These are phyloP conservation scores for Teratosphaeria destructans DNA, from an alignment of 2,329 filamentous ascomycete genomes.

Conservation along the genomic window DNA sequence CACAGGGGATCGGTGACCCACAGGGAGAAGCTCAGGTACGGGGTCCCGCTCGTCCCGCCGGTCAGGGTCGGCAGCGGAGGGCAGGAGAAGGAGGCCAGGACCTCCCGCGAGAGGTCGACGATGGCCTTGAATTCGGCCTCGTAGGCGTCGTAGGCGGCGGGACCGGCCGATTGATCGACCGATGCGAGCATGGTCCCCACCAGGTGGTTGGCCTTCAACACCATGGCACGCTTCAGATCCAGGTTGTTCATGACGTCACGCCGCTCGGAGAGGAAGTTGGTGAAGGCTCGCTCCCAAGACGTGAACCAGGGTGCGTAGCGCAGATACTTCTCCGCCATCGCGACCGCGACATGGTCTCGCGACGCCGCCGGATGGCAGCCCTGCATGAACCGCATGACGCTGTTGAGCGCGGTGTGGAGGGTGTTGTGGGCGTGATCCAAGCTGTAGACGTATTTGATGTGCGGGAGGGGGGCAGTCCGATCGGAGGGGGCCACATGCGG, in stretches of 20 bases:
- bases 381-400: slow-evolving; percentile 25
- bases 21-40: slow-evolving; percentile 22
- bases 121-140: slow-evolving; percentile 24
- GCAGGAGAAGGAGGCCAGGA: slow-evolving; percentile 22
- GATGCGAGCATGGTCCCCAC: slow-evolving; percentile 23
- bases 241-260: slow-evolving; percentile 18
- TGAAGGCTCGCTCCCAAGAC: slow-evolving; percentile 22
- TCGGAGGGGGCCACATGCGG: slow-evolving; percentile 18
- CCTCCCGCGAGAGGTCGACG: slow-evolving; percentile 22
- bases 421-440: slow-evolving; percentile 24
- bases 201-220: slow-evolving; percentile 26
- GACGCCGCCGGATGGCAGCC: slow-evolving; percentile 19
- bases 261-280: slow-evolving; percentile 15
- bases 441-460: slow-evolving; percentile 19
- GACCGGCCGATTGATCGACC: slow-evolving; percentile 22
- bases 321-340: slow-evolving; percentile 22
- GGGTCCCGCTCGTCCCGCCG: slow-evolving; percentile 18
- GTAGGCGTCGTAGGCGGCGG: slow-evolving; percentile 22
- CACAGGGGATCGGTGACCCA: slow-evolving; percentile 26
- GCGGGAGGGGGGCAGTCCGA: slow-evolving; percentile 16
- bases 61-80: slow-evolving; percentile 21
- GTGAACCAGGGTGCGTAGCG: slow-evolving; percentile 23
- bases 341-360: slow-evolving; percentile 20
- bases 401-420: slow-evolving; percentile 23
- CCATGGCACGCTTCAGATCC: slow-evolving; percentile 25